phyloP scores from a whole-genome alignment of 1,284 basidiomycete genomes.

The Cryptococcus jaspeensis region DNA sequence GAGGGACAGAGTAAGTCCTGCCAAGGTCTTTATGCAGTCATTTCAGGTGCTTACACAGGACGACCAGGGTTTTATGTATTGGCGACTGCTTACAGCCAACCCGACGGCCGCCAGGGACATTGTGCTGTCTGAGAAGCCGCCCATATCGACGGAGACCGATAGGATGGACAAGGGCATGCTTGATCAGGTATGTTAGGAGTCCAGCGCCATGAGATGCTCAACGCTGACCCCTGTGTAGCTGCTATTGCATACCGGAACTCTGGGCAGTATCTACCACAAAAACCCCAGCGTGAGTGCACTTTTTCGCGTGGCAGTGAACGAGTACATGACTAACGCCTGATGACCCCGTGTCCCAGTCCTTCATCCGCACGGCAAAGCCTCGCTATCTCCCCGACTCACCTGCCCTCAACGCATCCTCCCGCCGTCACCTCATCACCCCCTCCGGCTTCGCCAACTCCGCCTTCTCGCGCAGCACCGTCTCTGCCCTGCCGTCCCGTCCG shows the following conservation, averaged over 20 bases:
- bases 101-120: constrained; percentile 85
- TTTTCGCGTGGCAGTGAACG: no score
- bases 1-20: constrained; percentile 61
- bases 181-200: constrained; percentile 65
- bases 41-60: constrained; percentile 1
- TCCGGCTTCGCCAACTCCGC: constrained; percentile 25
- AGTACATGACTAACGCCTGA: not conserved
- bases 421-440: constrained; percentile 46
- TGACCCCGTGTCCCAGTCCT: constrained; percentile 30
- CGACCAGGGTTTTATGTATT: constrained; percentile 86
- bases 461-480: constrained; percentile 2
- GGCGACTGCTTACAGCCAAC: constrained; percentile 93
- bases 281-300: constrained; percentile 40
- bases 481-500: constrained; percentile 15
- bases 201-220: not conserved
- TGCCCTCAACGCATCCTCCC: constrained; percentile 49
- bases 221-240: constrained; percentile 23
- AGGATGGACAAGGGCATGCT: constrained; percentile 93
- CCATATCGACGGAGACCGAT: constrained; percentile 97
- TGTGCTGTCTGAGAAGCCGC: constrained; percentile 90
- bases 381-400: constrained; percentile 49
- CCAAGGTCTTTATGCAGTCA: not conserved
- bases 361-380: constrained; percentile 51
- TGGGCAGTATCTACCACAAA: constrained; percentile 53
- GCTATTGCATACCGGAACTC: constrained; percentile 50